Conservation (phyloP, 306 rosid genomes). For the Dalbergia cochinchinensis region DNA sequence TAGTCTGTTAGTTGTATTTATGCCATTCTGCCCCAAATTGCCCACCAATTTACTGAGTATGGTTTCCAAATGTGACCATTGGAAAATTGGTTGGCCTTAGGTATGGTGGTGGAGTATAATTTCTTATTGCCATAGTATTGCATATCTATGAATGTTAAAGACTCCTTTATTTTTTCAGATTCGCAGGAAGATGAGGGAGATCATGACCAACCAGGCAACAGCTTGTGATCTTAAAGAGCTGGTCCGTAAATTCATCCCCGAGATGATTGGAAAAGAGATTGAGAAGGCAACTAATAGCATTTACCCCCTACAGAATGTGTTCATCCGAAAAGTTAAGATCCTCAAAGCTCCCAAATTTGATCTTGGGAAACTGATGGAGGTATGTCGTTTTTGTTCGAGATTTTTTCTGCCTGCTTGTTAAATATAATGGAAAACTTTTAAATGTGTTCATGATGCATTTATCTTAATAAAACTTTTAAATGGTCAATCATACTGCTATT, state of each 20-base stretch:
- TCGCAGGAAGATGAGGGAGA: slow-evolving; percentile 95
- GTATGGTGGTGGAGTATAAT: not conserved
- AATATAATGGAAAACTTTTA: not conserved
- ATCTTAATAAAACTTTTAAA: not conserved
- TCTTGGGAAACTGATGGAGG: slow-evolving; percentile 97
- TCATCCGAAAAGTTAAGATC: slow-evolving; percentile 90
- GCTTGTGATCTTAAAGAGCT: slow-evolving; percentile 89
- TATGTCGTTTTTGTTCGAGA: not conserved
- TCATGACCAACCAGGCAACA: slow-evolving; percentile 78
- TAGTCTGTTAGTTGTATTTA: not conserved
- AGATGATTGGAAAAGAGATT: slow-evolving; percentile 88
- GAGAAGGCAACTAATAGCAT: slow-evolving; percentile 87
- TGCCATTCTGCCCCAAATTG: not conserved
- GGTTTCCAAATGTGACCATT: not conserved
- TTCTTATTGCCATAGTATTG: not conserved
- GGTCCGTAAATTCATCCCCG: slow-evolving; percentile 91
- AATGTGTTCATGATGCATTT: not conserved
- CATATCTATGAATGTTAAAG: not conserved
- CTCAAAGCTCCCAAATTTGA: slow-evolving; percentile 96
- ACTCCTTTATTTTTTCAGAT: slow-evolving; percentile 52
- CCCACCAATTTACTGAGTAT: not conserved
- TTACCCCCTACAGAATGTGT: slow-evolving; percentile 89
- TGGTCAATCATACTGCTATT: not conserved
- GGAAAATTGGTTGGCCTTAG: not conserved
- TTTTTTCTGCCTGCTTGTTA: not conserved